Conservation (phyloP, 2,329 filamentous ascomycete species). For the Phoma sp. region DNA sequence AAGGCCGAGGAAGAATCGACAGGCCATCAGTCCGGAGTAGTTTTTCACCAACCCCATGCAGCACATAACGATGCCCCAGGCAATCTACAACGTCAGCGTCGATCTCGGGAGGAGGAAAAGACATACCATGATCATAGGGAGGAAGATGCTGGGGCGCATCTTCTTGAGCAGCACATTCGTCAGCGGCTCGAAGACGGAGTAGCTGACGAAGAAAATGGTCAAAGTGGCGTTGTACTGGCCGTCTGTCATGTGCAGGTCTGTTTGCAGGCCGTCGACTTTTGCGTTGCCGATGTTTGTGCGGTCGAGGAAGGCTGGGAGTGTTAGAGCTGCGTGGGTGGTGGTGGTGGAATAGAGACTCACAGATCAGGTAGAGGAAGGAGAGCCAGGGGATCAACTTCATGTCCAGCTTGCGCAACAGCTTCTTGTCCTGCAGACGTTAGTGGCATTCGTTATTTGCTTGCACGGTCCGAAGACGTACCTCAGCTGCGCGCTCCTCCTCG, state of each 20-base stretch:
- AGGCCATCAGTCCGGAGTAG: slow-evolving; percentile 70
- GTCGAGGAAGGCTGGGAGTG: slow-evolving; percentile 60
- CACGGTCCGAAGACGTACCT: slow-evolving; percentile 55
- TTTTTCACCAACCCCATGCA: slow-evolving; percentile 70
- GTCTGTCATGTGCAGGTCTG: slow-evolving; percentile 67
- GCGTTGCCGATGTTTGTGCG: slow-evolving; percentile 81
- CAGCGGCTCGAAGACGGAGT: slow-evolving; percentile 77
- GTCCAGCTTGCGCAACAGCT: slow-evolving; percentile 68
- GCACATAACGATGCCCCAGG: slow-evolving; percentile 72
- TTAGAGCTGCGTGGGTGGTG: too few relatives aligned
- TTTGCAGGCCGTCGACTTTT: slow-evolving; percentile 62
- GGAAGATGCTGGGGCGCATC: slow-evolving; percentile 76
- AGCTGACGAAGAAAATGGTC: slow-evolving; percentile 87
- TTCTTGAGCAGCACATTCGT: slow-evolving; percentile 83
- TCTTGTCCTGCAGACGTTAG: slow-evolving; percentile 59
- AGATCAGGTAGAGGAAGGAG: slow-evolving; percentile 74
- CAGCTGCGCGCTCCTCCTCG: slow-evolving; percentile 65
- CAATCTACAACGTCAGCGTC: slow-evolving; percentile 1
- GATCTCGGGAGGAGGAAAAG: slow-evolving; percentile 3
- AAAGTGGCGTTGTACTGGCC: slow-evolving; percentile 75
- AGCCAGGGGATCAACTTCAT: slow-evolving; percentile 69
- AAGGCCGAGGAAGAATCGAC: slow-evolving; percentile 70
- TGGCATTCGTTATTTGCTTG: neutral
- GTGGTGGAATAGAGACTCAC: slow-evolving; percentile 31
- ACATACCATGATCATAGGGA: slow-evolving; percentile 77